These are phyloP conservation scores for Rhizophagus clarus DNA, from an alignment of 192 early-diverging fungal genomes.

Conservation along the genomic window DNA sequence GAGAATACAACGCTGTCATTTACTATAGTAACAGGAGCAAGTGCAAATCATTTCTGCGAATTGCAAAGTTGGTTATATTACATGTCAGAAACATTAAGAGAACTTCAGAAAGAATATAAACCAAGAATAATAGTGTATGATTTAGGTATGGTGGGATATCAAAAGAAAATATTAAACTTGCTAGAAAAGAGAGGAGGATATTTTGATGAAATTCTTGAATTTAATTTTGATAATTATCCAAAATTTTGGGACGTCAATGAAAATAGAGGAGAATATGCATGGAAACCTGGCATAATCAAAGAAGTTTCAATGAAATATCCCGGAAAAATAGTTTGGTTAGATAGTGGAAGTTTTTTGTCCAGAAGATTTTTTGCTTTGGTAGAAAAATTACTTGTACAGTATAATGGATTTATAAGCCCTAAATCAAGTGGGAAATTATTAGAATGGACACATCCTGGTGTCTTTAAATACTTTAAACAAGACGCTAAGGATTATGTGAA, in stretches of 20 bases:
- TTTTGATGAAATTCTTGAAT: constrained; percentile 39
- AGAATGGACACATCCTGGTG: constrained; percentile 49
- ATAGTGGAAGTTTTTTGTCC: constrained; percentile 41
- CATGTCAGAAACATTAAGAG: not conserved
- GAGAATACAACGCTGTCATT: not conserved
- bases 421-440: constrained; percentile 36
- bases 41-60: constrained; percentile 11
- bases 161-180: constrained; percentile 41
- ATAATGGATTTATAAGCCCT: constrained; percentile 50
- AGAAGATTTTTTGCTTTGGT: constrained; percentile 36
- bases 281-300: constrained; percentile 53
- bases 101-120: not conserved
- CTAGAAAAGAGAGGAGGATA: constrained; percentile 38
- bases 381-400: constrained; percentile 38
- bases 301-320: constrained; percentile 36
- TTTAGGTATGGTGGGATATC: constrained; percentile 46
- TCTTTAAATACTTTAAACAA: constrained; percentile 44
- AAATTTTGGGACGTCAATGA: constrained; percentile 47
- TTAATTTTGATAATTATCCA: constrained; percentile 48
- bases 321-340: constrained; percentile 53
- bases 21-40: constrained; percentile 7
- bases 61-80: constrained; percentile 4
- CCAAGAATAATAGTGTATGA: constrained; percentile 50
- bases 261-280: constrained; percentile 53
- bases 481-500: constrained; percentile 28